Conservation (phyloP, 192 early-diverging fungal genomes). For the Obelidium mucronatum region DNA sequence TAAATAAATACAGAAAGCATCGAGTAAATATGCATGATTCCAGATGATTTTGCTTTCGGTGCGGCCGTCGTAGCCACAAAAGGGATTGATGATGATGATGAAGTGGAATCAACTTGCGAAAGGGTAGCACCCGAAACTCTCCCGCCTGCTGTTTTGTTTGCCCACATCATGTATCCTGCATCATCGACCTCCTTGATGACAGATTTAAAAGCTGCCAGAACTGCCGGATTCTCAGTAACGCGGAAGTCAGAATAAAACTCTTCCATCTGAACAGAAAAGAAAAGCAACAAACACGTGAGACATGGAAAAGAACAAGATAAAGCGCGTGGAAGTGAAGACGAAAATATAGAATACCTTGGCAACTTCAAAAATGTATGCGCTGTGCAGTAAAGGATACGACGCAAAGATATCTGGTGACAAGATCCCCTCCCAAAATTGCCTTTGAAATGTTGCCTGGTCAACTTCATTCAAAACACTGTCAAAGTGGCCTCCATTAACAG, state of each 20-base stretch:
- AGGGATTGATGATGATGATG: too few species aligned
- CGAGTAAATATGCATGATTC: too few species aligned
- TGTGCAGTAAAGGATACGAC: not conserved
- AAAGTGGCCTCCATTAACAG: constrained; percentile 1
- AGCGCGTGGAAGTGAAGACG: not conserved
- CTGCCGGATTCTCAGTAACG: not conserved
- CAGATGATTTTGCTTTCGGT: too few species aligned
- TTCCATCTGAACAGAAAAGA: too few species aligned
- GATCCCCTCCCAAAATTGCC: constrained; percentile 10
- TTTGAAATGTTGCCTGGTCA: constrained; percentile 9
- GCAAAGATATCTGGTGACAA: constrained; percentile 8
- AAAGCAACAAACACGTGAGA: not conserved
- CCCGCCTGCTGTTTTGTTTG: too few species aligned
- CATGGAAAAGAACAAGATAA: not conserved
- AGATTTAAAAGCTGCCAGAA: not conserved
- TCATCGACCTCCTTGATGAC: not conserved
- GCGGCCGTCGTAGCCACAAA: too few species aligned
- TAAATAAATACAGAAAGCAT: too few species aligned
- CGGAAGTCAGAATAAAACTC: constrained; percentile 32
- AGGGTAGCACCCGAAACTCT: too few species aligned
- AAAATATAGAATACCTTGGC: too few species aligned
- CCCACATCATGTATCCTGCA: constrained; percentile 5
- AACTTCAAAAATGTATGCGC: constrained; percentile 31
- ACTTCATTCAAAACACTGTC: not conserved
- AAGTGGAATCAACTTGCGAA: too few species aligned